Evolutionary conservation across 805 yeast species (phyloP), one percentile per base, ranked within the genome.

Genomic region (Yamadazyma sp.): DNA sequence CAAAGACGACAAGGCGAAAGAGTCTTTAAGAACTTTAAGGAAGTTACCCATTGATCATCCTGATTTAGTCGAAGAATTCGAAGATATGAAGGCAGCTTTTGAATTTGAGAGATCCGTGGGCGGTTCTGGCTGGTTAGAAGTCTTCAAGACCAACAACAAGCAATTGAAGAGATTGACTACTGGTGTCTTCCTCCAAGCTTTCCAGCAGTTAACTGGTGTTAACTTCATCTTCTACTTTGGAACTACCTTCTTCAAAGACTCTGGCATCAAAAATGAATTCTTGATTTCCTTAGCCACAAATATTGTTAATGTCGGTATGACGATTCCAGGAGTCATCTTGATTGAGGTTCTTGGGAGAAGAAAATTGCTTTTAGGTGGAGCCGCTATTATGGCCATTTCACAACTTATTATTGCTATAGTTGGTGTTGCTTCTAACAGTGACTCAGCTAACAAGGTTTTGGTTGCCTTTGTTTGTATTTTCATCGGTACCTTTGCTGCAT

Each of bases 201-300:
- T 87, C 54, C 97, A 91, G 63, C 97, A 90, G 64, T 78, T 87
- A 52, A 80, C 95, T 10, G 97, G 97, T 41, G 81, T 88, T 47
- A 89, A 89, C 65, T 88, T 89, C 55, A 84, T 89, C 43, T 86
- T 90, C 59, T 90, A 90, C 64, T 90, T 82, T 56, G 95, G 96
- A 28, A 87, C 91, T 17, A 74, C 81, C 49, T 86, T 89, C 62
- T 88, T 90, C 62, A 73, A 75, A 39, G 70, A 63, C 41, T 73
- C 88, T 1, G 95, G 95, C 20, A 62, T 73, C 40, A 9, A 34
- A n/a, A 50, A 62, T 45, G 77, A 75, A 41, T 69, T 75, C 50
- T 66, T 73, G 57, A 74, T 41, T 53, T 71, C 41, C 38, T 52
- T 64, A 51, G 69, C 69, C 37, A 63, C 70, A 32, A 62, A 59